Evolutionary conservation across 1,284 basidiomycete genomes (phyloP).

Genomic region (Acaromyces ingoldii): DNA sequence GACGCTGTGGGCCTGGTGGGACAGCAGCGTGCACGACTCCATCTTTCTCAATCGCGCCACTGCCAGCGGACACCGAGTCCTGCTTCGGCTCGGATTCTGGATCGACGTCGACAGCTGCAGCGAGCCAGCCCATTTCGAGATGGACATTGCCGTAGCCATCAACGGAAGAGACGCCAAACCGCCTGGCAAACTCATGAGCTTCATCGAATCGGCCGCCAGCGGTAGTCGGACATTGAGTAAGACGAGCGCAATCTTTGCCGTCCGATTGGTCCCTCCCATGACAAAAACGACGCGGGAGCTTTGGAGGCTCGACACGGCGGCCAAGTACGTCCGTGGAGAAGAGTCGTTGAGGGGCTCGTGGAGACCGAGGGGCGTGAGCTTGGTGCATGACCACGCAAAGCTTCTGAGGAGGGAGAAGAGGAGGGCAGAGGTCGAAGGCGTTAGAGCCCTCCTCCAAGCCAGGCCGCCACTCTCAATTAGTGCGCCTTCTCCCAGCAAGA

Average conservation of each 20-base stretch:
- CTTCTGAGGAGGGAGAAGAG: constrained; percentile 66
- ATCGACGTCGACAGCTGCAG: constrained; percentile 73
- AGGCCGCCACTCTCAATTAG: constrained; percentile 14
- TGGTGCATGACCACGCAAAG: constrained; percentile 76
- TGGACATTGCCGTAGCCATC: constrained; percentile 83
- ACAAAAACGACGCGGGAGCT: constrained; percentile 81
- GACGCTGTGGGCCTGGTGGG: constrained; percentile 64
- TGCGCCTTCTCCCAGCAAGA: no score
- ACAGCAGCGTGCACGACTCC: constrained; percentile 85
- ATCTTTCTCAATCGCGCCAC: constrained; percentile 80
- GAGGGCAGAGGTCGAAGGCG: constrained; percentile 81
- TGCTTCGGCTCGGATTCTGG: constrained; percentile 64
- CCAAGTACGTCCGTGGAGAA: constrained; percentile 88
- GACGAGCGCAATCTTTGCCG: constrained; percentile 71
- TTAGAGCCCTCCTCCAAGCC: constrained; percentile 65
- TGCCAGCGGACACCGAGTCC: constrained; percentile 67
- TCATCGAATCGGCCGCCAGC: constrained; percentile 27
- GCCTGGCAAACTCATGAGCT: constrained; percentile 70
- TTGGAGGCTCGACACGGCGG: constrained; percentile 88
- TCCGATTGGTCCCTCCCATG: constrained; percentile 74
- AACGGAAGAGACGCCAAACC: constrained; percentile 78
- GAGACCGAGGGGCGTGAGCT: constrained; percentile 78
- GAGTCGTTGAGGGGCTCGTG: constrained; percentile 69
- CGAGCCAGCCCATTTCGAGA: constrained; percentile 75
- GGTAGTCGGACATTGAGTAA: constrained; percentile 57